A percentile compares a stretch with the other conserved stretches of the same genome.
Evolutionary conservation across 2,329 filamentous ascomycete genomes (phyloP).

Genomic region (Curvularia hawaiiensis): DNA sequence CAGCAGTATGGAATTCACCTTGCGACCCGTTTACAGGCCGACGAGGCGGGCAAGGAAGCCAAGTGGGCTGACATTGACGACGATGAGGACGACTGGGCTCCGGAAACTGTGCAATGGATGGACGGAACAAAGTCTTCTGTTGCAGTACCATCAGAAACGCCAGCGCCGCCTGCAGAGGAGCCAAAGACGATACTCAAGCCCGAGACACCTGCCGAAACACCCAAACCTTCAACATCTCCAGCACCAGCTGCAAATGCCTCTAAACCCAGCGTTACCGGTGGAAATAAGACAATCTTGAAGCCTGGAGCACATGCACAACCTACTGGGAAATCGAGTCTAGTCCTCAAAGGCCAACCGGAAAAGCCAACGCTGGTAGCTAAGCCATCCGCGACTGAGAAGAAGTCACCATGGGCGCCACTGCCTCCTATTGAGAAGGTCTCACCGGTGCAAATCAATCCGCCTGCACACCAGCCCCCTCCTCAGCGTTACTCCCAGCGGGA

Average conservation of each 20-base stretch:
- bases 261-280: constrained; percentile 44
- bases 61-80: constrained; percentile 93
- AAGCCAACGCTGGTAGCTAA: constrained; percentile 77
- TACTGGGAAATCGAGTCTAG: constrained; percentile 57
- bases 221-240: constrained; percentile 28
- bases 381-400: constrained; percentile 71
- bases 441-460: constrained; percentile 67
- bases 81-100: constrained; percentile 85
- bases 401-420: constrained; percentile 89
- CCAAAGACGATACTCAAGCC: constrained; percentile 32
- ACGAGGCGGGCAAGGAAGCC: constrained; percentile 73
- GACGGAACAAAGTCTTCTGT: constrained; percentile 84
- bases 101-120: constrained; percentile 85
- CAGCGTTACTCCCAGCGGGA: constrained; percentile 62
- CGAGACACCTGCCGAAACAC: constrained; percentile 48
- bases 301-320: constrained; percentile 49
- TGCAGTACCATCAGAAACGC: constrained; percentile 57
- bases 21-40: constrained; percentile 76
- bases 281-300: constrained; percentile 56
- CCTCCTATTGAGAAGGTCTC: constrained; percentile 84
- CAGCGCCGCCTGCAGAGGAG: constrained; percentile 37
- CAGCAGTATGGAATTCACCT: constrained; percentile 87
- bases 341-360: constrained; percentile 70
- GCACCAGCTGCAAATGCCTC: constrained; percentile 37
- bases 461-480: constrained; percentile 48